phyloP scores from a whole-genome alignment of 805 yeast genomes.

The Kluyveromyces nonfermentans region DNA sequence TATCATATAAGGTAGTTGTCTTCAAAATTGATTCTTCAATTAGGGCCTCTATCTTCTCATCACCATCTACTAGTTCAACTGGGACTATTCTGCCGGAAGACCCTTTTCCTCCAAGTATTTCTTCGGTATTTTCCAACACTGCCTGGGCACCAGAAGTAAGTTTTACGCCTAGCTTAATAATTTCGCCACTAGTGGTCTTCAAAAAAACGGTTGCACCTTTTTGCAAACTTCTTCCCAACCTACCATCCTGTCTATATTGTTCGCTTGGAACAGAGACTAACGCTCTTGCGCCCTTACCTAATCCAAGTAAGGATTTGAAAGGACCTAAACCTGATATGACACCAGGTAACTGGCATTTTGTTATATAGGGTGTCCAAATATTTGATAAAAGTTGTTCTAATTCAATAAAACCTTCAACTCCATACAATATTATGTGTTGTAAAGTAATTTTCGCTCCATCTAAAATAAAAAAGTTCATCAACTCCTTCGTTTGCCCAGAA shows the following conservation, averaged over 20 bases:
- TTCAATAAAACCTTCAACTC: constrained; percentile 63
- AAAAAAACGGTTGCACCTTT: constrained; percentile 70
- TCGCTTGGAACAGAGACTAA: constrained; percentile 62
- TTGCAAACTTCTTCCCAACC: constrained; percentile 58
- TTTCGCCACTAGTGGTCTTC: constrained; percentile 68
- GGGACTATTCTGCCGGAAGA: constrained; percentile 34
- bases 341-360: constrained; percentile 69
- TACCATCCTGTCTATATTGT: constrained; percentile 67
- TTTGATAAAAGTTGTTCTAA: constrained; percentile 47
- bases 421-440: constrained; percentile 55
- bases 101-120: constrained; percentile 67
- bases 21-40: constrained; percentile 17
- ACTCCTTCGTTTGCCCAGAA: constrained; percentile 76
- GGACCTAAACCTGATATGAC: constrained; percentile 81
- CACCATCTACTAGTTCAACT: constrained; percentile 5
- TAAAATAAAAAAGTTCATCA: constrained; percentile 78
- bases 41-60: constrained; percentile 16
- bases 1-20: constrained; percentile 29
- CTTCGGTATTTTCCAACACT: constrained; percentile 70
- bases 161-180: constrained; percentile 73
- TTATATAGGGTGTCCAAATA: constrained; percentile 86
- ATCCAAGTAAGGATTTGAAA: constrained; percentile 60
- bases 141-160: constrained; percentile 84
- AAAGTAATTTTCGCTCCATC: constrained; percentile 75
- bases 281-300: constrained; percentile 71